Evolutionary conservation across 2,329 filamentous ascomycete genomes (phyloP).

Genomic region (Calonectria naviculata): DNA sequence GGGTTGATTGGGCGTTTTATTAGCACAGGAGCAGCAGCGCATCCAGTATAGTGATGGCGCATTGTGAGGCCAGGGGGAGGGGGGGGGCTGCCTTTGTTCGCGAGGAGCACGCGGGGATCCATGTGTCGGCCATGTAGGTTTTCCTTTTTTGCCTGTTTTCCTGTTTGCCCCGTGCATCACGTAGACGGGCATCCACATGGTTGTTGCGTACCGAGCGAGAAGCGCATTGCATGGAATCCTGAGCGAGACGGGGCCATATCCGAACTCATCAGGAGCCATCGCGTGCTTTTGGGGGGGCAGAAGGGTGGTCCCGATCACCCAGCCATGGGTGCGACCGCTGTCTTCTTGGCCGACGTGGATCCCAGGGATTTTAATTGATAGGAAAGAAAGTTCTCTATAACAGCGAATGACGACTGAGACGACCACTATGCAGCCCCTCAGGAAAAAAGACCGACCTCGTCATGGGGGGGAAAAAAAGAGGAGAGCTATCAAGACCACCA

Average conservation of each 20-base stretch:
- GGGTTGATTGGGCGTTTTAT: constrained; percentile 12
- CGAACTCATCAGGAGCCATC: neutral
- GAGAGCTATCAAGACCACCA: neutral
- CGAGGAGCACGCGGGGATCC: constrained; percentile 7
- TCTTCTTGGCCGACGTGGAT: neutral
- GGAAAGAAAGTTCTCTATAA: neutral
- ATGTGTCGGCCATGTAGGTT: neutral
- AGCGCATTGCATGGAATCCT: neutral
- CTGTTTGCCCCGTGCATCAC: neutral
- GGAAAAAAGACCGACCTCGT: neutral
- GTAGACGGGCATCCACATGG: neutral
- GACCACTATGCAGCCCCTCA: neutral
- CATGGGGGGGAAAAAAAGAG: neutral
- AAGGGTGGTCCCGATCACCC: neutral
- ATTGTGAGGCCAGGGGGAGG: neutral
- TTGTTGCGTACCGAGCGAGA: neutral
- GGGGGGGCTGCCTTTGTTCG: neutral
- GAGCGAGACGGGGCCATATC: neutral
- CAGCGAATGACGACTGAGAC: neutral
- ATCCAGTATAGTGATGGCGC: constrained; percentile 9
- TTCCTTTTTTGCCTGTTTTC: neutral
- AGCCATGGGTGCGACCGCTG: neutral
- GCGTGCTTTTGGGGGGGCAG: neutral
- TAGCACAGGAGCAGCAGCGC: constrained; percentile 11
- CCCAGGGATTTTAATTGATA: constrained; percentile 5